Evolutionary conservation across 148 eudicot species (phyloP).

Genomic region (Chenopodium quinoa): DNA sequence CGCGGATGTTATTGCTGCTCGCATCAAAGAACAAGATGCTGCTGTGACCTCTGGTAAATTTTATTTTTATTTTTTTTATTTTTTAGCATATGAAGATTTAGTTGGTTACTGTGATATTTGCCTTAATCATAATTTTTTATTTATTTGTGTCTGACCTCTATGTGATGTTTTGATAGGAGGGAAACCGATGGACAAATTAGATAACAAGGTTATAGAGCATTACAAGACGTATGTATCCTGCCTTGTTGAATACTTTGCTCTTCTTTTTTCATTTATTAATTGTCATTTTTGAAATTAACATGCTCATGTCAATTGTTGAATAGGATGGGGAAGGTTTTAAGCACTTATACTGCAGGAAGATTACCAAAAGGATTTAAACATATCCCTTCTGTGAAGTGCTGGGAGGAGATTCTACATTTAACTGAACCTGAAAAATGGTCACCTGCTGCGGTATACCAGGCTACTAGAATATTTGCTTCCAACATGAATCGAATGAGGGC

Average conservation of each 20-base stretch:
- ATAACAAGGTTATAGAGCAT: slow-evolving; percentile 55
- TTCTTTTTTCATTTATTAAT: neutral
- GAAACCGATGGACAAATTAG: slow-evolving; percentile 55
- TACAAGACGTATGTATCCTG: slow-evolving; percentile 62
- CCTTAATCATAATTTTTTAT: too few relatives aligned
- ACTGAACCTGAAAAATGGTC: slow-evolving; percentile 99
- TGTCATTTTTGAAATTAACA: neutral
- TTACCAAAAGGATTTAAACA: slow-evolving; percentile 79
- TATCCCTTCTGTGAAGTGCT: slow-evolving; percentile 57
- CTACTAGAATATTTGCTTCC: slow-evolving; percentile 91
- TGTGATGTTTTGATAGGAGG: slow-evolving; percentile 34
- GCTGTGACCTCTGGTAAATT: slow-evolving; percentile 54
- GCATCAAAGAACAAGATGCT: slow-evolving; percentile 63
- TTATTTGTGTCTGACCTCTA: neutral
- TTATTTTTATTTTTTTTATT: neutral
- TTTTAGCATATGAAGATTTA: too few relatives aligned
- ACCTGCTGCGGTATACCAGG: slow-evolving; percentile 75
- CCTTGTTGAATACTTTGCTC: neutral
- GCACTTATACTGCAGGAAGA: slow-evolving; percentile 69
- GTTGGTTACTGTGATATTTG: too few relatives aligned
- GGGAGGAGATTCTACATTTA: slow-evolving; percentile 83
- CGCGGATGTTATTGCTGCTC: slow-evolving; percentile 68
- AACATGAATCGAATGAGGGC: slow-evolving; percentile 78
- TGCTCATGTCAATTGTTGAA: slow-evolving; percentile 3
- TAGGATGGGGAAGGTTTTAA: slow-evolving; percentile 80